A percentile compares a stretch with the other conserved stretches of the same genome.
Evolutionary conservation across 2,329 filamentous ascomycete genomes (phyloP).

Genomic region (Apiospora hydei): DNA sequence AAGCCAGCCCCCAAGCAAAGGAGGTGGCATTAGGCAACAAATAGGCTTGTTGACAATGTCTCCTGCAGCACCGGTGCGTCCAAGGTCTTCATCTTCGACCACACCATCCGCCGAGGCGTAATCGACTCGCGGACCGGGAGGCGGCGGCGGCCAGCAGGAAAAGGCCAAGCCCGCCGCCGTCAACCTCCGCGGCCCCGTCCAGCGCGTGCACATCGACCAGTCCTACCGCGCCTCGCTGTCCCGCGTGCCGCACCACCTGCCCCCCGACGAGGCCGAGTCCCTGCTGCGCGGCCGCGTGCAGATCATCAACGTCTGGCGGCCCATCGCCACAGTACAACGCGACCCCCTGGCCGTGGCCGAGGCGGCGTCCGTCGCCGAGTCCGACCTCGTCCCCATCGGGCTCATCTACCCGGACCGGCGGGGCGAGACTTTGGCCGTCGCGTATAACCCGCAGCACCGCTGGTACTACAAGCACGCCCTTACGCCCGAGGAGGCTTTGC

Average conservation of each 20-base stretch:
- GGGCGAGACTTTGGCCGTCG: conserved; percentile 55
- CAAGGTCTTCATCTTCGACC: conserved; percentile 47
- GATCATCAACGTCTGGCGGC: conserved; percentile 60
- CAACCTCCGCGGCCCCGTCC: conserved; percentile 46
- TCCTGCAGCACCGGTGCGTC: conserved; percentile 58
- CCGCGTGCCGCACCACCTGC: conserved; percentile 50
- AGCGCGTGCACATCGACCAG: conserved; percentile 64
- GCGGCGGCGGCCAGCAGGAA: conserved; percentile 27
- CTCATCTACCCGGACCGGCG: conserved; percentile 56
- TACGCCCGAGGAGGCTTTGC: conserved; percentile 57
- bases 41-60: conserved; percentile 3
- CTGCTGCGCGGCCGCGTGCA: conserved; percentile 53
- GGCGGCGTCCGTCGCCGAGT: conserved; percentile 53
- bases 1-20: too few species aligned
- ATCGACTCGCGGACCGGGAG: conserved; percentile 47
- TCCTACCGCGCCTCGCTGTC: conserved; percentile 50
- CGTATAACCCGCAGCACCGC: conserved; percentile 47
- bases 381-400: conserved; percentile 53
- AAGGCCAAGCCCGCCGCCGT: too few species aligned
- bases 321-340: conserved; percentile 54
- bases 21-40: not conserved
- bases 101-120: conserved; percentile 3
- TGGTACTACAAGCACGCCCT: conserved; percentile 61
- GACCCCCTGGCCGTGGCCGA: conserved; percentile 61
- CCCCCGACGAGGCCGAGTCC: conserved; percentile 48